A percentile compares a stretch with the other conserved stretches of the same genome.
Conservation (phyloP, 192 early-diverging fungal species). For the Cetraspora pellucida region DNA sequence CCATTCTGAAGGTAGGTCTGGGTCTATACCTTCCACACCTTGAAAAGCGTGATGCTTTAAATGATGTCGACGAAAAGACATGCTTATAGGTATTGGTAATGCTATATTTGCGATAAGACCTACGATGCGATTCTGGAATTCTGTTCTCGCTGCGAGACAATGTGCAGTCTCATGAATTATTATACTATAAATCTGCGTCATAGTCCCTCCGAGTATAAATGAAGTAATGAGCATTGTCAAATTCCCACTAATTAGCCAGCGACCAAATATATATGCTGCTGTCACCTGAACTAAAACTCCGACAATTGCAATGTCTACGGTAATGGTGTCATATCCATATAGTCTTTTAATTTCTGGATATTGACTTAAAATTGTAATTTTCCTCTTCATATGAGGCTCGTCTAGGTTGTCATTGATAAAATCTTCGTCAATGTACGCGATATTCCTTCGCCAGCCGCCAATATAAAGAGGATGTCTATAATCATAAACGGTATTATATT, state of each 20-base stretch:
- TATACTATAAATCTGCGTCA: conserved; percentile 79
- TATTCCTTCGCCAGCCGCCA: conserved; percentile 80
- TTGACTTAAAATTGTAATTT: conserved; percentile 80
- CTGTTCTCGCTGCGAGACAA: conserved; percentile 72
- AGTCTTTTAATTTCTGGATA: conserved; percentile 88
- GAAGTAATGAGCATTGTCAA: conserved; percentile 66
- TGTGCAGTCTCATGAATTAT: conserved; percentile 94
- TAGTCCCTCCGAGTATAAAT: conserved; percentile 81
- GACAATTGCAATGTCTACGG: conserved; percentile 69
- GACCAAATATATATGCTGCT: conserved; percentile 79
- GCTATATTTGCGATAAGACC: conserved; percentile 86
- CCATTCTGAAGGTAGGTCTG: conserved; percentile 88
- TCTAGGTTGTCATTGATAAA: conserved; percentile 85
- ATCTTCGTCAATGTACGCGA: conserved; percentile 70
- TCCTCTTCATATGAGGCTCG: conserved; percentile 93
- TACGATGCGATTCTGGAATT: conserved; percentile 78
- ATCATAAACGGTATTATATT: conserved; percentile 40
- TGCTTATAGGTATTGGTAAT: conserved; percentile 76
- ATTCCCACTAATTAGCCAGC: conserved; percentile 60
- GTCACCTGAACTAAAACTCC: conserved; percentile 70
- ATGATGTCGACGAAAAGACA: conserved; percentile 85
- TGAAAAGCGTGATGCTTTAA: conserved; percentile 96
- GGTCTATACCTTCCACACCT: conserved; percentile 90
- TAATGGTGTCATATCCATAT: conserved; percentile 80
- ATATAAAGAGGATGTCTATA: conserved; percentile 77